Base-by-base conservation (phyloP, 2,329 filamentous ascomycete genomes). In the Escovopsis sp. region DNA sequence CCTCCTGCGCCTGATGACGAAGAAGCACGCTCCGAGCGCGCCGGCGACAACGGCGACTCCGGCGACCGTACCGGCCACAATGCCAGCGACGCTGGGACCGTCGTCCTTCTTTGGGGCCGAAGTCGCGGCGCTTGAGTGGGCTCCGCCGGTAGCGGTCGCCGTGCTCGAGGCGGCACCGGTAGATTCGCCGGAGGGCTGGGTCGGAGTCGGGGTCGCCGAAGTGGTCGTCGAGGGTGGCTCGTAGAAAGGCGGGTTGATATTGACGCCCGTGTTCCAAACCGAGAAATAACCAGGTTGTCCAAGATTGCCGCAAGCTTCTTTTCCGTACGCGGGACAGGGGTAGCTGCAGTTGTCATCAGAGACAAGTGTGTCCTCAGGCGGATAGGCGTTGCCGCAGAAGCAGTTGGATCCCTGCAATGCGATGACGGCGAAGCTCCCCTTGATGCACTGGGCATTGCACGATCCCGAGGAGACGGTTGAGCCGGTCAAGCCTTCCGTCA, bases 51-150 rank as follows among this genome's bases (percentile, higher is more conserved):
- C 81, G 2, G 93, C 63, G 2, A 94, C 73, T 39, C 83, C 86
- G 8, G 90, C 81, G 2, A 94, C 87, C 2, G 85, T 82, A 40
- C 88, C 88, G 9, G 78, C 88, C 14, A 81, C 86, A 45, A 96
- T 87, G 33, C 79, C 85, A 27, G 76, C 81, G n/a, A 75, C 81
- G 52, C 79, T 87, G n/a, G 76, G 63, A 8, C 65, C 60, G 35
- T 57, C 47, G 11, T 51, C 48, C 18, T 48, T 44, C 8, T 44
- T 37, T 9, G 41, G 21, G 3, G 50, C 38, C 1, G 55, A 46
- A 3, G 42, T 35, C 11, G 42, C 27, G 2, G 37, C 34, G 2
- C 43, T 27, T 2, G 48, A 39, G 1, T 46, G 27, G 5, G 52
- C 43, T 15, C 28, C 23, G 1, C 55, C 45, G 1, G 52, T 39